These are phyloP conservation scores for Lipomyces oligophaga DNA, from an alignment of 805 yeast species.

Conservation along the genomic window DNA sequence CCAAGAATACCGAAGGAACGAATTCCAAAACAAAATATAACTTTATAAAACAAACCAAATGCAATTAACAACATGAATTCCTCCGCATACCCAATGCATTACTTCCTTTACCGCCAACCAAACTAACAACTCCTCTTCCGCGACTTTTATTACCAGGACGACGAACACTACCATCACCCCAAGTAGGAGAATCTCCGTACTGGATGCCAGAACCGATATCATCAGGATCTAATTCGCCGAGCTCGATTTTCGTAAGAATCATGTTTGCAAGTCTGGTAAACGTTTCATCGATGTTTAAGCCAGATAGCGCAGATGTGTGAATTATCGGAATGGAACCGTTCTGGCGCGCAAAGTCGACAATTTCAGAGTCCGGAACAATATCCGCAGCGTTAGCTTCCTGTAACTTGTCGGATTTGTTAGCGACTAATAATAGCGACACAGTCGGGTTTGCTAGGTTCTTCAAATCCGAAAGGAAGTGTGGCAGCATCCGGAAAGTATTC, in stretches of 20 bases:
- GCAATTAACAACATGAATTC: conserved; percentile 20
- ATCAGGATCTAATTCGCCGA: conserved; percentile 49
- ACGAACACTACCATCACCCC: conserved; percentile 34
- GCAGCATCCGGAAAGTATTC: conserved; percentile 77
- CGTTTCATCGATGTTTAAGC: conserved; percentile 43
- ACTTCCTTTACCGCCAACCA: conserved; percentile 29
- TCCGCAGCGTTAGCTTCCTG: conserved; percentile 38
- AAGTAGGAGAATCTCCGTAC: conserved; percentile 46
- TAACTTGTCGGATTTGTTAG: conserved; percentile 78
- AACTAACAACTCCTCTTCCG: conserved; percentile 26
- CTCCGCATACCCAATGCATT: conserved; percentile 28
- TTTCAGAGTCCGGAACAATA: conserved; percentile 40
- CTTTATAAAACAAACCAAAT: not conserved
- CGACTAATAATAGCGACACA: conserved; percentile 85
- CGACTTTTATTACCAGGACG: conserved; percentile 12
- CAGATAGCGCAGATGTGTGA: conserved; percentile 43
- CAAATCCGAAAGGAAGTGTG: conserved; percentile 84
- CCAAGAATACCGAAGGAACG: too few species aligned
- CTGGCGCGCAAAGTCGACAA: conserved; percentile 36
- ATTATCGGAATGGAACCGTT: conserved; percentile 41
- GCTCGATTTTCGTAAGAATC: conserved; percentile 47
- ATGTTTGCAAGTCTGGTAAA: conserved; percentile 42
- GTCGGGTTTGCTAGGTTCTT: conserved; percentile 89
- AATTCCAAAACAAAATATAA: too few species aligned
- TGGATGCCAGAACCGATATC: conserved; percentile 48